Base-by-base conservation (phyloP, 306 rosid species). In the Arachis hypogaea region DNA sequence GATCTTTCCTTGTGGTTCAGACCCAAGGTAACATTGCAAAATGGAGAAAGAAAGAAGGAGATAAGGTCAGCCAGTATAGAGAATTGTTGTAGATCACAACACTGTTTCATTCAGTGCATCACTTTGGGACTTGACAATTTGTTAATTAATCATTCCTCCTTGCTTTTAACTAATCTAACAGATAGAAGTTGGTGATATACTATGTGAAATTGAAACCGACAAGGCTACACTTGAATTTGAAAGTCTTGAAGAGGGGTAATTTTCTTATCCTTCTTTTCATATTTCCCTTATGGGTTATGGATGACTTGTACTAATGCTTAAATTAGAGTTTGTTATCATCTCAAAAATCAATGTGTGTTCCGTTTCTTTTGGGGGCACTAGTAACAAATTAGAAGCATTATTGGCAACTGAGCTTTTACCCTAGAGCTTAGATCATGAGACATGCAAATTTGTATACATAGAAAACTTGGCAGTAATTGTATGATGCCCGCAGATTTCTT, bases 201-300 rank as follows among this genome's bases (percentile, higher is more conserved):
- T 94, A 36, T 94, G 98, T 62, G 98, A 94, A 81, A 94, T 94
- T 63, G 98, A 94, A 80, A 94, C 98, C 18, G 98, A 94, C 82
- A 94, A 94, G 85, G 98, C 97, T 61, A 94, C 97, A 28, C 82
- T 94, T 72, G 98, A 94, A 80, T 92, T 85, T 86, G 98, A 94
- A 86, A 81, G 96, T 79, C 96, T 89, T 69, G 98, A 94, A 82
- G 97, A 94, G 82, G 98, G 98, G 98, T 94, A 86, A 86, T 71
- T 66, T 60, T 50, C 66, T 73, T 72, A 29, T 71, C 50, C 63
- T 54, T 71, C 63, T 47, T 49, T 30, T 9, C 56, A 28, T 2
- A 6, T 65, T 56, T 57, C 63, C 71, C 33, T 69, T 57, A 9
- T 9, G 29, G 63, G 38, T 77, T 43, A 55, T 55, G 42, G 56